These are phyloP conservation scores for Mycothermus thermophilus DNA, from an alignment of 495 filamentous ascomycete species.

Conservation along the genomic window DNA sequence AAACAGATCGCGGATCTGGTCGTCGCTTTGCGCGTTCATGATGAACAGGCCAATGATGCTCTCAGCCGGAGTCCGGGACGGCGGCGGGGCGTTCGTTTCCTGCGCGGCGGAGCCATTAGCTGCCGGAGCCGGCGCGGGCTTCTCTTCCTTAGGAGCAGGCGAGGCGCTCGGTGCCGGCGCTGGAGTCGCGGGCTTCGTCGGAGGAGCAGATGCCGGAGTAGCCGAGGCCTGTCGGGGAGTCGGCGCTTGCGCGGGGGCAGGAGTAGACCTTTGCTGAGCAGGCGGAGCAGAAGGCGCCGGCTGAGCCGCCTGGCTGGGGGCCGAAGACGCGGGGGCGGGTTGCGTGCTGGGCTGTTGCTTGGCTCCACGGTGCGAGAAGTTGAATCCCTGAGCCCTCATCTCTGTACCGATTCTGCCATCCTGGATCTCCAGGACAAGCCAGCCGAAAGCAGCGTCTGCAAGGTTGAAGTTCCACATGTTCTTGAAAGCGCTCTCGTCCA, in stretches of 20 bases:
- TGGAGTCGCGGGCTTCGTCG: slow-evolving; percentile 40
- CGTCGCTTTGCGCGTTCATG: slow-evolving; percentile 59
- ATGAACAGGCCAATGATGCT: slow-evolving; percentile 69
- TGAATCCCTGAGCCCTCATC: slow-evolving; percentile 98
- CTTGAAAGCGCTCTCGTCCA: slow-evolving; percentile 98
- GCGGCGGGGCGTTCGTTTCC: slow-evolving; percentile 28
- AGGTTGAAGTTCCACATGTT: slow-evolving; percentile 99
- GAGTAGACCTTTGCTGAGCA: no score
- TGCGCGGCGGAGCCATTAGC: slow-evolving; percentile 39
- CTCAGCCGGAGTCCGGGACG: slow-evolving; percentile 30
- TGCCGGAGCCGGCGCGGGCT: slow-evolving; percentile 25
- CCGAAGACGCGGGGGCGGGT: slow-evolving; percentile 18
- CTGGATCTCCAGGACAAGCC: slow-evolving; percentile 86
- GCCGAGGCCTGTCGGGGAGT: no score
- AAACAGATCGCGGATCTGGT: slow-evolving; percentile 67
- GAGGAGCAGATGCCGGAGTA: slow-evolving; percentile 23
- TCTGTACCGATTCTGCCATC: slow-evolving; percentile 91
- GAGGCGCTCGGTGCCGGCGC: slow-evolving; percentile 23
- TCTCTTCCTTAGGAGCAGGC: slow-evolving; percentile 35
- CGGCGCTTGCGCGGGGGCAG: slow-evolving; percentile 18
- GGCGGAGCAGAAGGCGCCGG: slow-evolving; percentile 23
- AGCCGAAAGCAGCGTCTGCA: slow-evolving; percentile 94
- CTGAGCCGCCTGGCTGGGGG: slow-evolving; percentile 19
- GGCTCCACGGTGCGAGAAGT: slow-evolving; percentile 82
- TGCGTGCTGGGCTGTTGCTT: slow-evolving; percentile 35